Conservation (phyloP, 2,329 filamentous ascomycete species). For the Cladosporium halotolerans region DNA sequence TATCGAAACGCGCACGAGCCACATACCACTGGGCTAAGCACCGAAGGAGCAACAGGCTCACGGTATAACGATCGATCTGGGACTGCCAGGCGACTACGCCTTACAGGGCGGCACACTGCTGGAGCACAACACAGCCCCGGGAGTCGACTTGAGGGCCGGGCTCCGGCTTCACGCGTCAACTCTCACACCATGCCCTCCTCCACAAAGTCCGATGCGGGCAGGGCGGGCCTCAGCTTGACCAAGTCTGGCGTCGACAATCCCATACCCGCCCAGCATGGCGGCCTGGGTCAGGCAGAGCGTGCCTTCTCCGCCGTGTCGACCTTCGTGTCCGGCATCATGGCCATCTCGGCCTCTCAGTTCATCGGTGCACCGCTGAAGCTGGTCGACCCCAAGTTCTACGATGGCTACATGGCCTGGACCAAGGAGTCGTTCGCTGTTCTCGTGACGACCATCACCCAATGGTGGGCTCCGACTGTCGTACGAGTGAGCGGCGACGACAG, state of each 20-base stretch:
- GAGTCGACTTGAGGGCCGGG: no score
- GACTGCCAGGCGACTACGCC: no score
- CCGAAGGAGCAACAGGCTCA: no score
- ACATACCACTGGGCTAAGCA: no score
- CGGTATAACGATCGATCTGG: no score
- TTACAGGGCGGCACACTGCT: no score
- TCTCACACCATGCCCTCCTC: neutral
- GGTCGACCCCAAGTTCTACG: conserved; percentile 69
- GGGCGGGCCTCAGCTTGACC: conserved; percentile 29
- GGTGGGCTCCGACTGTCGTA: conserved; percentile 79
- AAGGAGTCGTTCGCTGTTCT: conserved; percentile 78
- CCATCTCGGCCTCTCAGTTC: conserved; percentile 62
- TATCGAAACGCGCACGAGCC: no score
- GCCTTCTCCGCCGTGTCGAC: conserved; percentile 46
- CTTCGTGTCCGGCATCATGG: conserved; percentile 44
- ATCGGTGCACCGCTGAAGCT: conserved; percentile 71
- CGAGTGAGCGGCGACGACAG: conserved; percentile 77
- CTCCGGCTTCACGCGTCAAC: no score
- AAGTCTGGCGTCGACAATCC: conserved; percentile 37
- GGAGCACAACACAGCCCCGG: no score
- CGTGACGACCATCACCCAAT: conserved; percentile 73
- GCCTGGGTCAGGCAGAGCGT: conserved; percentile 43
- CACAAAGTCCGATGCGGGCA: conserved; percentile 8
- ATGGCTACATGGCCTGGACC: conserved; percentile 80
- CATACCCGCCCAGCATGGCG: conserved; percentile 38